phyloP scores from a whole-genome alignment of 2,329 filamentous ascomycete genomes.

The Rhynchosporium agropyri region DNA sequence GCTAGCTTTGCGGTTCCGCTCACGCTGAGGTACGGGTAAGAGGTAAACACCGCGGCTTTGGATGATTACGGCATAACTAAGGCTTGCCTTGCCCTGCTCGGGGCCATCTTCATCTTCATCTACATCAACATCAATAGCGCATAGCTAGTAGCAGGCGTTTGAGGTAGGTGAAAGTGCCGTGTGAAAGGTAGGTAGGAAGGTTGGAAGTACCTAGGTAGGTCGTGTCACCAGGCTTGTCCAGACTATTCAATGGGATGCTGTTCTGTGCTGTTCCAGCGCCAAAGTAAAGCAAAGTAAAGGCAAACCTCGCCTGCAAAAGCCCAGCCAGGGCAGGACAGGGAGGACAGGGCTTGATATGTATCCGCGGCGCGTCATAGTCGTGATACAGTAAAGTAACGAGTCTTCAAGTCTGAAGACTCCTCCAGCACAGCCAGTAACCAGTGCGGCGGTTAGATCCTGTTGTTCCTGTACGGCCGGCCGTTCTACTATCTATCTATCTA shows the following conservation, averaged over 20 bases:
- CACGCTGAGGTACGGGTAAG: not conserved
- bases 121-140: not conserved
- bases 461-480: not conserved
- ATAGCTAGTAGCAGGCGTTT: not conserved
- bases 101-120: not conserved
- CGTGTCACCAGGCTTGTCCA: not conserved
- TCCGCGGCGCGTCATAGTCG: not conserved
- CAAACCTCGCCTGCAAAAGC: too few relatives aligned
- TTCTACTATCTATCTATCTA: not conserved
- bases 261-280: too few relatives aligned
- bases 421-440: not conserved
- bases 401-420: too few relatives aligned
- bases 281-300: too few relatives aligned
- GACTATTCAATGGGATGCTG: not conserved
- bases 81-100: not conserved
- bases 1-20: not conserved
- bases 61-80: conserved; percentile 13
- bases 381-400: not conserved
- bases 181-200: not conserved
- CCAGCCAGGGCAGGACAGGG: not conserved
- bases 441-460: not conserved
- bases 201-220: not conserved
- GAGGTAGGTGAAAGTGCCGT: not conserved
- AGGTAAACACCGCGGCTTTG: not conserved
- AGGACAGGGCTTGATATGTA: not conserved